Evolutionary conservation across 2,329 filamentous ascomycete species (phyloP), one percentile per base, ranked within the genome.

Genomic region (Elsinoe necatrix): DNA sequence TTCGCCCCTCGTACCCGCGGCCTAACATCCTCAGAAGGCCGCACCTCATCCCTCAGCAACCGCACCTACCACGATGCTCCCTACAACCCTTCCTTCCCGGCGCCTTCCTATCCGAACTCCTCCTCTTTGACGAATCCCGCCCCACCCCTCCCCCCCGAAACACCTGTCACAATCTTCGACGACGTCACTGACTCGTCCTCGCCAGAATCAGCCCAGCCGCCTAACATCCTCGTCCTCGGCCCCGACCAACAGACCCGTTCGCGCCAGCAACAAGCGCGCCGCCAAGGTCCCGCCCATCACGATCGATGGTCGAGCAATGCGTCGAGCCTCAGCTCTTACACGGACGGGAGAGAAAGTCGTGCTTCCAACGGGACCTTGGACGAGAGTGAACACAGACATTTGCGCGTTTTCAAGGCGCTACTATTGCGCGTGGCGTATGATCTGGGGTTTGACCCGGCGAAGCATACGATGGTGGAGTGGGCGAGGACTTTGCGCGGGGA

Each of bases 111-210:
- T 11, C 34, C 34, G 3, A 37, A 37, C 21, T 25, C 21, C 45
- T 25, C 42, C 8, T 50, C 29, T 25, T 25, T 31, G 12, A 50
- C 45, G 2, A 31, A 31, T 25, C 45, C 45, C 18, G 45, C 48
- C 20, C 63, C 61, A 1, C 60, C 64, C 2, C 59, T 74, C 56
- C 79, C 84, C 3, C 91, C 91, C 0, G 92, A 97, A 72, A 97
- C 91, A 0, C 91, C 91, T 0, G 92, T 92, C 0, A 97, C 91
- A 3, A 90, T 96, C 63, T 96, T 96, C 64, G 92, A 96, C 69
- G 91, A 97, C 67, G 89, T 86, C 0, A 85, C 67, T 4, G 73
- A 75, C 11, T 71, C 88, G 3, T 81, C 89, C 42, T 95, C 90
- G 0, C 87, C 87, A 62, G 82, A 85, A 43, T 85, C 85, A 0